phyloP scores from a whole-genome alignment of 208 protist species.

The Vickermania spadyakhi region DNA sequence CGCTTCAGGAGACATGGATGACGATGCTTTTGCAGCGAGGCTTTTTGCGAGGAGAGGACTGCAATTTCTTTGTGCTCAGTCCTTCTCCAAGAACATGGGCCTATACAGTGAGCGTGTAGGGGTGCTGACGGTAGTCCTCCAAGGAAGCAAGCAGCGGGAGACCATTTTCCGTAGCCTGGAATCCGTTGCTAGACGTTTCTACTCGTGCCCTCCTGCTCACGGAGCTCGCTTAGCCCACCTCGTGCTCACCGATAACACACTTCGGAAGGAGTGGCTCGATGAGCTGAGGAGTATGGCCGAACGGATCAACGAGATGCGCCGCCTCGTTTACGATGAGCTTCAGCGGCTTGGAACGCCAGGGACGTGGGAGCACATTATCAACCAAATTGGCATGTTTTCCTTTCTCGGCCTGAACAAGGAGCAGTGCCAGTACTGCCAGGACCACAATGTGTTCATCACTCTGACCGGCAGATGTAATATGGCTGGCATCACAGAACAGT shows the following conservation, averaged over 20 bases:
- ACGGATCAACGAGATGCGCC: conserved; percentile 80
- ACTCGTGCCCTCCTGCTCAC: conserved; percentile 94
- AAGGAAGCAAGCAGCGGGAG: conserved; percentile 22
- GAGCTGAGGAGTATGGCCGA: conserved; percentile 87
- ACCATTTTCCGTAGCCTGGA: conserved; percentile 67
- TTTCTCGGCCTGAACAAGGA: conserved; percentile 91
- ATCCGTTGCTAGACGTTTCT: conserved; percentile 88
- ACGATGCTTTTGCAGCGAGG: conserved; percentile 84
- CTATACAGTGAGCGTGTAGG: conserved; percentile 96
- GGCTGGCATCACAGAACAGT: conserved; percentile 55
- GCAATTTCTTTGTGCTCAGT: conserved; percentile 87
- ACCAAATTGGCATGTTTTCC: conserved; percentile 98
- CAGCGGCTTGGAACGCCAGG: conserved; percentile 60
- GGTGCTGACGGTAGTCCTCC: conserved; percentile 68
- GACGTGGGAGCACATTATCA: conserved; percentile 93
- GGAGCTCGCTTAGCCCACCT: conserved; percentile 91
- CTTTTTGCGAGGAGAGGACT: conserved; percentile 72
- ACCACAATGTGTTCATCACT: conserved; percentile 71
- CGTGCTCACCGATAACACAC: conserved; percentile 74
- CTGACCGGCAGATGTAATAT: conserved; percentile 70
- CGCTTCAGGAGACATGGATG: conserved; percentile 91
- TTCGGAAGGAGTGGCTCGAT: conserved; percentile 84
- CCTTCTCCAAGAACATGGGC: conserved; percentile 98
- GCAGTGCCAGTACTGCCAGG: conserved; percentile 66
- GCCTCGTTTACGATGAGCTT: conserved; percentile 65